These are phyloP conservation scores for Penicillium tannophilum DNA, from an alignment of 495 filamentous ascomycete genomes.

Conservation along the genomic window DNA sequence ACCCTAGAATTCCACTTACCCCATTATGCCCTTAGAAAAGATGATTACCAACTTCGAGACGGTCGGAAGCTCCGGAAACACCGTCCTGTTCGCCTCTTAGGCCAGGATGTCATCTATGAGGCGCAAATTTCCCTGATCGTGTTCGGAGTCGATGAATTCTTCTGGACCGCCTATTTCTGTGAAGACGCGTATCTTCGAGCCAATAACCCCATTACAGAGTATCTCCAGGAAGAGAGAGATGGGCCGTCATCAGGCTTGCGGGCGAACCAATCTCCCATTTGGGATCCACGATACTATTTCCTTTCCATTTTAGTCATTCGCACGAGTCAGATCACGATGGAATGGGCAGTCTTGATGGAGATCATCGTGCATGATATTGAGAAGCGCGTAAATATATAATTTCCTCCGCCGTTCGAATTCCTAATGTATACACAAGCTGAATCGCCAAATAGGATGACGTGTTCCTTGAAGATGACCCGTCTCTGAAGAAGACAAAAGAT, in stretches of 20 bases:
- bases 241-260: constrained; percentile 18
- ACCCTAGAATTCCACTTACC: constrained; percentile 35
- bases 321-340: constrained; percentile 21
- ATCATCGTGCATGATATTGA: constrained; percentile 2
- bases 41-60: constrained; percentile 14
- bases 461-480: constrained; percentile 12
- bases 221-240: constrained; percentile 13
- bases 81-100: constrained; percentile 11
- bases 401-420: background rate
- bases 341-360: constrained; percentile 12
- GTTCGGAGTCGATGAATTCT: constrained; percentile 21
- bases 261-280: constrained; percentile 19
- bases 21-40: constrained; percentile 28
- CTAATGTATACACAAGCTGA: background rate
- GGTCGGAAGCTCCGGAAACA: constrained; percentile 20
- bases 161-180: constrained; percentile 31
- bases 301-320: constrained; percentile 21
- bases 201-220: constrained; percentile 11
- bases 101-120: constrained; percentile 26
- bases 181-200: constrained; percentile 30
- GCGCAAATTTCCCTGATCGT: constrained; percentile 32
- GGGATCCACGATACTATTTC: constrained; percentile 31
- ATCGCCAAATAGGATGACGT: constrained; percentile 5
- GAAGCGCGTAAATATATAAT: constrained; percentile 4
- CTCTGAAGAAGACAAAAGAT: constrained; percentile 8